Base-by-base conservation (phyloP, 169 alveolate species). In the Plasmodium yoelii region DNA sequence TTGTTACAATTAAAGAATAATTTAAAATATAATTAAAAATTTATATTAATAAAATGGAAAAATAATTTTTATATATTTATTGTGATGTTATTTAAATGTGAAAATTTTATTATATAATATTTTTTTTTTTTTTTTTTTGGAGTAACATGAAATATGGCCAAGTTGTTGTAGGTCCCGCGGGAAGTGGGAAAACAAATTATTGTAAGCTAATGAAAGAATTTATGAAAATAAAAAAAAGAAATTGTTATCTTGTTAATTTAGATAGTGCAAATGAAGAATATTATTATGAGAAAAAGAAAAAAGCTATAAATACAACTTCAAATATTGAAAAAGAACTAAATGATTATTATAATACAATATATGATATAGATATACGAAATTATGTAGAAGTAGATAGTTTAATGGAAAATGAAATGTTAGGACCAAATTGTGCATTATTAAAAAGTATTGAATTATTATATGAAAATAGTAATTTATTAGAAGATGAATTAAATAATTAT, bases 121-220 rank as follows among this genome's bases (percentile, higher is more conserved):
- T 34, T 34, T 34, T 1, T 4, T 2, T 4, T n/a, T n/a, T n/a
- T n/a, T n/a, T n/a, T n/a, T n/a, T n/a, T n/a, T n/a, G n/a, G 42
- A 5, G 4, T 34, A 34, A 1, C 4, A 95, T 95, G 97, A 91
- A 95, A 46, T 96, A 93, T 77, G 99, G 99, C 24, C 98, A 97
- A 90, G 92, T 98, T 67, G 98, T 98, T 26, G 96, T 98, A 71
- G 99, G 99, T 8, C 99, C 99, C 19, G 99, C 99, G 19, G 99
- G 99, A 9, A 96, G 99, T 87, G 99, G 99, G 59, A 97, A 98
- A 96, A 96, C 99, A 44, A 98, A 99, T 18, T 97, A 97, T 93
- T 98, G 99, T 91, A 94, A 97, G 55, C 93, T 94, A 59, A 92
- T 98, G 65, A 97, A 98, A 93, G 98, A 97, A 67, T 97, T 97